Evolutionary conservation across 2,329 filamentous ascomycete species (phyloP).

Genomic region (Penicillium sp.): DNA sequence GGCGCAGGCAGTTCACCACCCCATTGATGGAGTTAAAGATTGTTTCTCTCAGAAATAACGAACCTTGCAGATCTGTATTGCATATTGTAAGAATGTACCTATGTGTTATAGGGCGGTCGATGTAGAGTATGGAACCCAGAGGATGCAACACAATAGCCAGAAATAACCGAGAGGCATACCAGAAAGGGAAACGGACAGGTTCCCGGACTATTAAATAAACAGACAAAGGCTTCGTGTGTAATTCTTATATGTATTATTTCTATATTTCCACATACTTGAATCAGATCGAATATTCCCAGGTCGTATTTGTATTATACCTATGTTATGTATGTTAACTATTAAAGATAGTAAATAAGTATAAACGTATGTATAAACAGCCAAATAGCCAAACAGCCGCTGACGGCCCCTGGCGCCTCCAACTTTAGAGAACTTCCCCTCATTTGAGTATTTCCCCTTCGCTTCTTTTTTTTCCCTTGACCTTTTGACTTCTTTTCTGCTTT

Average conservation of each 20-base stretch:
- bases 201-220: not conserved
- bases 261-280: not conserved
- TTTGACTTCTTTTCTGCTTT: not conserved
- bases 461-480: not conserved
- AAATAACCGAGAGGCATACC: not conserved
- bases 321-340: too few relatives aligned
- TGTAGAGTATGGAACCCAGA: not conserved
- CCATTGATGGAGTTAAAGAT: not conserved
- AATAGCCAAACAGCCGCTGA: not conserved
- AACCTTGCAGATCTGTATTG: not conserved
- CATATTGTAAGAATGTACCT: too few relatives aligned
- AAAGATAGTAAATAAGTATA: conserved; percentile 10
- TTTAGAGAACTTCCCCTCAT: conserved; percentile 25
- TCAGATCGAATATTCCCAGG: not conserved
- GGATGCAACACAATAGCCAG: not conserved
- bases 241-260: not conserved
- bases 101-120: not conserved
- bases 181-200: not conserved
- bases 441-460: conserved; percentile 19
- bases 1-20: not conserved
- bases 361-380: not conserved
- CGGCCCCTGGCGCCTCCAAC: conserved; percentile 22
- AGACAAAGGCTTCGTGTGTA: not conserved
- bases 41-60: not conserved
- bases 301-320: not conserved